Evolutionary conservation across 176 grass and related monocot genomes (phyloP), one percentile per base, ranked within the genome.

Genomic region (Aegilops speltoides): DNA sequence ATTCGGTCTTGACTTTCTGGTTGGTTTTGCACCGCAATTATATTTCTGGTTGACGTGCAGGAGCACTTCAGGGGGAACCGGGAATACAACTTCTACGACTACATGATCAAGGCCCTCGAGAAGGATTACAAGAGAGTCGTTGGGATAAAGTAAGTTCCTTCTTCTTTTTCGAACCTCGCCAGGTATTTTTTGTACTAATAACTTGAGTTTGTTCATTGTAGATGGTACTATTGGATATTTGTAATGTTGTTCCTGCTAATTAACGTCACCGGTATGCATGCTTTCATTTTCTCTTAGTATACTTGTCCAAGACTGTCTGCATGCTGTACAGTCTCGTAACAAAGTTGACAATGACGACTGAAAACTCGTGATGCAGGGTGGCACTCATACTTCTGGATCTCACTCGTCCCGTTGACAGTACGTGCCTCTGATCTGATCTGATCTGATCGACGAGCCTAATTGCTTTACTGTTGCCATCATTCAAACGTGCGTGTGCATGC

Each of bases 371-470:
- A 54, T 54, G 32, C 82, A 95, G 93, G 90, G 5, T 98, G 96
- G 96, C 83, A 98, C 33, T 69, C 82, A 12, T 95, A 98, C 78
- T 92, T 98, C 57, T 98, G 93, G 93, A 94, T 98, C 67, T 95
- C 96, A 38, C 85, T 93, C 12, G 4, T 91, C 28, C 96, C 93
- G 12, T 45, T 98, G 65, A 23, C 83, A 73, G 93, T 95, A 92
- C 91, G 93, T 82, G 59, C 16, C 50, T 19, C 6, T 17, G 0
- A 52, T 17, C 46, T 50, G 4, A 50, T 50, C 14, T 16, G 48
- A 5, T 52, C 48, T 17, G 50, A 54, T 52, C 48, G 1, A 17
- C 50, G 16, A 17, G 50, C 16, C 50, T 54, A 54, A 54, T 19
- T 19, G 6, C 50, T 19, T 19, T 54, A 54, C 50, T 54, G 50